Evolutionary conservation across 2,329 filamentous ascomycete genomes (phyloP), one percentile per base, ranked within the genome.

Genomic region (Leptographium lundbergii): DNA sequence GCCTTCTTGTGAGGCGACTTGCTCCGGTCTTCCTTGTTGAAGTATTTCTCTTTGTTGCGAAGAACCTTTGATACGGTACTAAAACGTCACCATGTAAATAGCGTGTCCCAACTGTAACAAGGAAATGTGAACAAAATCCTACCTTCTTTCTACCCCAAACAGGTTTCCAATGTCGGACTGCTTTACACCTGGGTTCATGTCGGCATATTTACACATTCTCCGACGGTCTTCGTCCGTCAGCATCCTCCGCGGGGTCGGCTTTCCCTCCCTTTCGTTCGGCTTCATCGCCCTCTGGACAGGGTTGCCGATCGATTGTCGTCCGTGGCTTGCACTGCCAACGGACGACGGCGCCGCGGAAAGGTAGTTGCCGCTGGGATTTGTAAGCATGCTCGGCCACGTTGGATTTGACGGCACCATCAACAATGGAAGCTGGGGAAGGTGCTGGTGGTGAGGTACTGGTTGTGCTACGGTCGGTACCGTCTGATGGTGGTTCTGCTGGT

Each of bases 51-150:
- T 74, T 92, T 95, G 68, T 96, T 87, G 58, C 92, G 86, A 64
- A 99, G 74, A 59, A 97, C 94, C 71, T 99, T 99, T 58, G 94
- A 99, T n/a, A 99, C 94, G 55, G 94, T 99, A 75, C 94, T 99
- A 25, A n/a, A 14, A 29, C 39, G 32, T 32, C 25, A 50, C 9
- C 32, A 7, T 34, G 32, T 34, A 10, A 34, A 34, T 34, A 10
- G 32, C 9, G 32, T 34, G 32, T 34, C 32, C 32, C 9, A 34
- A 7, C 32, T 34, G 42, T n/a, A 36, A 24, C 39, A 48, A 57
- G 29, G 58, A 42, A 39, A 50, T 17, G 6, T 42, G 27, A 53
- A 24, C 25, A 50, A 3, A 54, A 48, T 61, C 56, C 50, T 85
- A 97, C 94, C 94, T 97, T 86, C 94, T 79, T 75, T 99, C 94